A percentile compares a stretch with the other conserved stretches of the same genome.
Evolutionary conservation across 1,284 basidiomycete species (phyloP).

Genomic region (Taiwanofungus camphoratus): DNA sequence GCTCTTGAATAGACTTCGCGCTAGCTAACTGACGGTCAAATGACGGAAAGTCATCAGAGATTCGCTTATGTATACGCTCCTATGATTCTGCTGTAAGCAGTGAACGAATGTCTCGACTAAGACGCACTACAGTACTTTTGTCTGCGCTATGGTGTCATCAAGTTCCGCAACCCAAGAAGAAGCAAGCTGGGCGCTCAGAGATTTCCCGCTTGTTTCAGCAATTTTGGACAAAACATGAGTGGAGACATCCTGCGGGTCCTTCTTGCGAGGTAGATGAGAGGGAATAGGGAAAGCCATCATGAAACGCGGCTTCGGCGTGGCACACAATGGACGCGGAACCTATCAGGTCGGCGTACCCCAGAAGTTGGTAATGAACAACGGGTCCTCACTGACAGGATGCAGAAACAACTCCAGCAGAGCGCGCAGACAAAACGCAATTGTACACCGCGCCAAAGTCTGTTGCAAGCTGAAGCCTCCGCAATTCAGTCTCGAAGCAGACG

Average conservation of each 20-base stretch:
- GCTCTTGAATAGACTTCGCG: conserved; percentile 57
- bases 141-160: conserved; percentile 57
- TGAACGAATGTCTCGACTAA: neutral
- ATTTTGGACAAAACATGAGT: conserved; percentile 65
- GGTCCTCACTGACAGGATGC: no score
- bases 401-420: no score
- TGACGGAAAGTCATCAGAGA: conserved; percentile 52
- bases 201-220: conserved; percentile 50
- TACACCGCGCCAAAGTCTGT: no score
- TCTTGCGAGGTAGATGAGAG: conserved; percentile 56
- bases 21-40: conserved; percentile 61
- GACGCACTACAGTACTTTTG: conserved; percentile 45
- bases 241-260: conserved; percentile 53
- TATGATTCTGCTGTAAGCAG: conserved; percentile 22
- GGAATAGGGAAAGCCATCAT: conserved; percentile 71
- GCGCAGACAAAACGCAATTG: no score
- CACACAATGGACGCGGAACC: no score
- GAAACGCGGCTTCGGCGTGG: no score
- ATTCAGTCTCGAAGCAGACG: no score
- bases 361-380: no score
- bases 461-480: no score
- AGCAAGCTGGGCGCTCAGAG: conserved; percentile 53
- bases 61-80: conserved; percentile 63
- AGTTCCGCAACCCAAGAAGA: conserved; percentile 67
- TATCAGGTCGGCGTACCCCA: no score